Evolutionary conservation across 179 eudicot genomes (phyloP), one percentile per base, ranked within the genome.

Genomic region (Beta corolliflora): DNA sequence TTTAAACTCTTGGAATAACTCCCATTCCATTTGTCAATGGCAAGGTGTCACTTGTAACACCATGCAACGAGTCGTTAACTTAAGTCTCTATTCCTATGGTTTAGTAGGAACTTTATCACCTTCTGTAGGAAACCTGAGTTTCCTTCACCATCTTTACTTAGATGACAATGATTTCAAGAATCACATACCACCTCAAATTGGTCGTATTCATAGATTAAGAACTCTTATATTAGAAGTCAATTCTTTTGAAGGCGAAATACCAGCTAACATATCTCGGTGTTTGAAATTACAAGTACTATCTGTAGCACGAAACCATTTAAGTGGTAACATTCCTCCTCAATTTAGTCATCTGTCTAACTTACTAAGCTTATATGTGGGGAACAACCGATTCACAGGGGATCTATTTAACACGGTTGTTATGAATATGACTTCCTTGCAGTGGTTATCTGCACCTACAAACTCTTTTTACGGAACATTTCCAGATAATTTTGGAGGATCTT

Each of bases 31-130:
- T 69, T 86, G 88, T 45, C 5, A 19, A 8, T 86, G 84, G 86
- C 46, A 73, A 5, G 88, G 88, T 0, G 61, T 86, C 55, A 78
- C 52, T 0, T 85, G 87, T 45, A 73, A 77, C 4, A 25, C 29
- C 29, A 25, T 25, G 25, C 77, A 36, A 5, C 52, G 81, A 25
- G 83, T 85, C 15, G 68, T 60, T 12, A 4, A 7, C n/a, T 48
- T 85, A 12, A 80, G 71, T 52, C 81, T 85, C 36, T 23, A 23
- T 19, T 66, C 83, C 12, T 58, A 41, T 60, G 70, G 67, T 44
- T 55, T 82, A 58, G 72, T 41, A n/a, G 83, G 88, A 45, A 79
- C 50, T 13, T 53, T 85, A 54, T 82, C 85, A 16, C 85, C 88
- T 45, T 79, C 13, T 23, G 59, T 82, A 55, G 85, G 85, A 21